Percentiles rank a stretch among this genome's conserved stretches.
Evolutionary conservation across 176 grass and related monocot species (phyloP).

Genomic region (Oryza punctata): DNA sequence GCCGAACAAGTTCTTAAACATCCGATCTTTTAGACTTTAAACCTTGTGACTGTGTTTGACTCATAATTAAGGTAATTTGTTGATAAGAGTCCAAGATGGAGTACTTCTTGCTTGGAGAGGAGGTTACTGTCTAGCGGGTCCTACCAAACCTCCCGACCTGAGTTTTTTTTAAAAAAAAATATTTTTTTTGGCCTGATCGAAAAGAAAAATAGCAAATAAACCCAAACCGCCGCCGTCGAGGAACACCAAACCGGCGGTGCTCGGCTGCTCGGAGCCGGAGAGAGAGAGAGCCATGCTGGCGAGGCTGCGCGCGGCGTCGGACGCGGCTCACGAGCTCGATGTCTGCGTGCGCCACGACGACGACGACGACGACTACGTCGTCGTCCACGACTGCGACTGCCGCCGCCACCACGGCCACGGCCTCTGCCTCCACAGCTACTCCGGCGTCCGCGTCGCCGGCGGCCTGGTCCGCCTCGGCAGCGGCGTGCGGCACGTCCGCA

Average conservation of each 20-base stretch:
- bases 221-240: not conserved
- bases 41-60: too few relatives aligned
- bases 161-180: too few relatives aligned
- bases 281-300: too few relatives aligned
- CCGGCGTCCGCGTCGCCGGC: not conserved
- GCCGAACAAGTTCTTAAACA: too few relatives aligned
- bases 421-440: not conserved
- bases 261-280: not conserved
- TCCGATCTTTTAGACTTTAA: too few relatives aligned
- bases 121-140: too few relatives aligned
- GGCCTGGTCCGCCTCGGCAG: not conserved
- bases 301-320: not conserved
- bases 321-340: not conserved
- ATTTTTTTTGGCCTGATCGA: not conserved
- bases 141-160: too few relatives aligned
- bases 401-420: not conserved
- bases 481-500: not conserved
- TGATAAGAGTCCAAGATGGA: too few relatives aligned
- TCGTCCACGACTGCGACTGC: not conserved
- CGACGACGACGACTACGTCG: not conserved
- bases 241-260: too few relatives aligned
- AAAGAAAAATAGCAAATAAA: not conserved
- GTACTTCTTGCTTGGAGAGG: too few relatives aligned
- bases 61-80: too few relatives aligned
- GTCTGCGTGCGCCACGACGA: not conserved